Evolutionary conservation across 2,329 filamentous ascomycete genomes (phyloP).

Genomic region (Colletotrichum sp.): DNA sequence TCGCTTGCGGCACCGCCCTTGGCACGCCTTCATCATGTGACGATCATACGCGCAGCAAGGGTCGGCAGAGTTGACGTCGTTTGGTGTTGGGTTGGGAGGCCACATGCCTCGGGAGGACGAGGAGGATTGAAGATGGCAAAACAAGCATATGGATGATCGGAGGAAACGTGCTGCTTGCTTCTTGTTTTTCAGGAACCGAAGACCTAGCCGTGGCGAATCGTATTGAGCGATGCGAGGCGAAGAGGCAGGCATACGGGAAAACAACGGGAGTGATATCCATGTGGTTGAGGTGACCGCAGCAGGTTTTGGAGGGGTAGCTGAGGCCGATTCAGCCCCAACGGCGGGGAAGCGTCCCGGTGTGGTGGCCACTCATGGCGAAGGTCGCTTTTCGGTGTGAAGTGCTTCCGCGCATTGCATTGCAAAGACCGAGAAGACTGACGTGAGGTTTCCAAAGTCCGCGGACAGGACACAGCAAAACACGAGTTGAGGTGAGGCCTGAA

Average conservation of each 20-base stretch:
- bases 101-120: background rate
- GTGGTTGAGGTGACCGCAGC: background rate
- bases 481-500: background rate
- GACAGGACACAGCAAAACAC: background rate
- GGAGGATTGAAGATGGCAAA: background rate
- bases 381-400: background rate
- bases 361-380: background rate
- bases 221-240: background rate
- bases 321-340: slow-evolving; percentile 18
- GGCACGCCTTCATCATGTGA: background rate
- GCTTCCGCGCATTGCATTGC: background rate
- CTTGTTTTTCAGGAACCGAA: background rate
- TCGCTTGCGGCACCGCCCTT: background rate
- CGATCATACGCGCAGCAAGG: background rate
- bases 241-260: background rate
- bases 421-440: background rate
- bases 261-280: background rate
- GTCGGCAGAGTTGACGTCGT: background rate
- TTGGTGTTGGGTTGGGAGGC: background rate
- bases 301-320: background rate
- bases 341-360: background rate
- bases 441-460: background rate
- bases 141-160: background rate
- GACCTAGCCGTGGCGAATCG: background rate
- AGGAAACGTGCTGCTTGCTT: background rate